phyloP scores from a whole-genome alignment of 208 protist genomes.

The Acanthamoeba triangularis region DNA sequence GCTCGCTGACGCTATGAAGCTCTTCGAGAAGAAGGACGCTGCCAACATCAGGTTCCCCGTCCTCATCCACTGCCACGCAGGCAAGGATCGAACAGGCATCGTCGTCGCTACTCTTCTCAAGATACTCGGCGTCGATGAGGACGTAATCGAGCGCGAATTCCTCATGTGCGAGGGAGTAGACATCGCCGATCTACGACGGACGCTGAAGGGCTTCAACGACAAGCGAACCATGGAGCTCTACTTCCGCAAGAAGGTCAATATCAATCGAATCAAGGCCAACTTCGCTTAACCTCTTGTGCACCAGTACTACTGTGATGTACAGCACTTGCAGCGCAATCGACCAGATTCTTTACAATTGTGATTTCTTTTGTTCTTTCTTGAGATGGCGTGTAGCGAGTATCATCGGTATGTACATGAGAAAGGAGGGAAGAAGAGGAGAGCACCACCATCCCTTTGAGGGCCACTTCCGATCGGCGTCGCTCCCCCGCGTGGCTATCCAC shows the following conservation, averaged over 20 bases:
- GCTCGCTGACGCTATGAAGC: neutral
- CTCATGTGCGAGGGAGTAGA: neutral
- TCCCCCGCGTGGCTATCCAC: neutral
- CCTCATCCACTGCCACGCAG: slow-evolving; percentile 40
- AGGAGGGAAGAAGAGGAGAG: no score
- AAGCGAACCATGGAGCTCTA: slow-evolving; percentile 58
- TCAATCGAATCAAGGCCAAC: slow-evolving; percentile 44
- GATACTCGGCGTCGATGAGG: slow-evolving; percentile 21
- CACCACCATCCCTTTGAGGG: no score
- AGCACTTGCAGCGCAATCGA: neutral
- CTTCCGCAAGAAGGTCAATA: slow-evolving; percentile 62
- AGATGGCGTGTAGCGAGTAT: no score
- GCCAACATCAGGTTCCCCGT: slow-evolving; percentile 41
- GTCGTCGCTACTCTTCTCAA: slow-evolving; percentile 58
- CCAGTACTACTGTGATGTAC: neutral
- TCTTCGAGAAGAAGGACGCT: slow-evolving; percentile 29
- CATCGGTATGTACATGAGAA: no score
- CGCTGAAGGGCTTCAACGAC: slow-evolving; percentile 30
- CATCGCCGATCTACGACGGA: slow-evolving; percentile 41
- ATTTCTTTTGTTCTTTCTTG: no score
- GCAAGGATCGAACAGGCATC: slow-evolving; percentile 58
- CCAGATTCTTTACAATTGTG: neutral
- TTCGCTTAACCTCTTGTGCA: neutral
- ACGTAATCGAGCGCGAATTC: slow-evolving; percentile 44
- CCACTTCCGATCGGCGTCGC: neutral